Percentiles rank a stretch among this genome's conserved stretches.
Conservation (phyloP, 1,284 basidiomycete species). For the Neotropicomus parvogracilis region DNA sequence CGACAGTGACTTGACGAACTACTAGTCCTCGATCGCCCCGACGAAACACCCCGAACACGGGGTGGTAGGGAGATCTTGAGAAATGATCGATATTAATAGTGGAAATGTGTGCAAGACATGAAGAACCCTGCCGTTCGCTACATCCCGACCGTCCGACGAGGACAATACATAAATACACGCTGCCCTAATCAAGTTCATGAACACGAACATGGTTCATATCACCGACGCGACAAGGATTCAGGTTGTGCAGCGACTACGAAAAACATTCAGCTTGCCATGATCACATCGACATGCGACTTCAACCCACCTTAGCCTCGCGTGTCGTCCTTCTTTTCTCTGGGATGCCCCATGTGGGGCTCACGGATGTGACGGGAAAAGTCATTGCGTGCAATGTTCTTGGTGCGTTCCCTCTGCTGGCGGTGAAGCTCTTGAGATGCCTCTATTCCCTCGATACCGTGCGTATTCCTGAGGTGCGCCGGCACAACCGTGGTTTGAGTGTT, state of each 20-base stretch:
- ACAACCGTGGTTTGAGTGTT: neutral
- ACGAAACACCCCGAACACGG: too few relatives aligned
- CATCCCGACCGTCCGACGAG: too few relatives aligned
- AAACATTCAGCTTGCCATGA: neutral
- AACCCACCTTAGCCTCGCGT: neutral
- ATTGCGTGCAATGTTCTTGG: neutral
- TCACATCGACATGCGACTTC: too few relatives aligned
- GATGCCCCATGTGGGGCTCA: slow-evolving; percentile 8
- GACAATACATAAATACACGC: neutral
- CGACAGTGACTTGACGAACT: too few relatives aligned
- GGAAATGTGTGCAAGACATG: too few relatives aligned
- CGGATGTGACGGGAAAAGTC: slow-evolving; percentile 7
- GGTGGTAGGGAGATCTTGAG: too few relatives aligned
- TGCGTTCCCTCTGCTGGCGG: slow-evolving; percentile 6
- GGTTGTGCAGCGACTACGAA: neutral
- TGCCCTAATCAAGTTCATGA: too few relatives aligned
- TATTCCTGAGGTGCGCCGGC: neutral
- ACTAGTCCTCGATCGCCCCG: too few relatives aligned
- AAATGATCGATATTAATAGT: too few relatives aligned
- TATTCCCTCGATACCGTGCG: neutral
- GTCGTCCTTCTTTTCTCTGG: neutral
- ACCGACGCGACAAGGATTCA: too few relatives aligned
- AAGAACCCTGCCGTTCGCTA: too few relatives aligned
- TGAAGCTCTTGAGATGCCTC: accelerated
- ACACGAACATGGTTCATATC: too few relatives aligned